Conservation (phyloP, 2,329 filamentous ascomycete species). For the Sporothrix dimorphospora region DNA sequence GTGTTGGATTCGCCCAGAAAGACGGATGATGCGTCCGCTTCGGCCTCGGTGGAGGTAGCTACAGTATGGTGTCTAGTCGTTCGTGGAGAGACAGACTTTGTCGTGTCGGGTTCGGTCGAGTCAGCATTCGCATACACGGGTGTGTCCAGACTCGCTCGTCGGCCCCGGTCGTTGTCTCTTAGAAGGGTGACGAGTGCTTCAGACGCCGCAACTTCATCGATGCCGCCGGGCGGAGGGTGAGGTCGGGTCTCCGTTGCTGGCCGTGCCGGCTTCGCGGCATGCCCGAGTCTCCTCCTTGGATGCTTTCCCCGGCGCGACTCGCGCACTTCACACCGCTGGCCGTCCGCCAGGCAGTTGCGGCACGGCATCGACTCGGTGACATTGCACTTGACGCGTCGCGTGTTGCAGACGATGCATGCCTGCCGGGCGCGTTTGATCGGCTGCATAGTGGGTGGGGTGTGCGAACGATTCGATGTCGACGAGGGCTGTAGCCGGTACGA, state of each 20-base stretch:
- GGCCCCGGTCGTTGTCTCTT: neutral
- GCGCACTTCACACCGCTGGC: neutral
- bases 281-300: neutral
- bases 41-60: neutral
- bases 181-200: neutral
- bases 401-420: constrained; percentile 4
- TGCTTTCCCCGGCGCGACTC: constrained; percentile 15
- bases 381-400: constrained; percentile 6
- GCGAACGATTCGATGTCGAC: neutral
- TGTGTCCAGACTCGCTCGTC: neutral
- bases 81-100: neutral
- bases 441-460: neutral
- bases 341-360: constrained; percentile 6
- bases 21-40: neutral
- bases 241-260: no score
- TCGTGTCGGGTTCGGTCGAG: neutral
- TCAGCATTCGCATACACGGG: neutral
- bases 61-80: neutral
- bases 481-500: neutral
- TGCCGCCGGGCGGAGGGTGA: no score
- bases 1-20: neutral
- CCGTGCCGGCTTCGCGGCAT: no score
- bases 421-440: constrained; percentile 2
- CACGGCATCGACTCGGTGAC: constrained; percentile 14
- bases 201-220: neutral